Evolutionary conservation across 2,329 filamentous ascomycete genomes (phyloP).

Genomic region (Drechslerella stenobrocha): DNA sequence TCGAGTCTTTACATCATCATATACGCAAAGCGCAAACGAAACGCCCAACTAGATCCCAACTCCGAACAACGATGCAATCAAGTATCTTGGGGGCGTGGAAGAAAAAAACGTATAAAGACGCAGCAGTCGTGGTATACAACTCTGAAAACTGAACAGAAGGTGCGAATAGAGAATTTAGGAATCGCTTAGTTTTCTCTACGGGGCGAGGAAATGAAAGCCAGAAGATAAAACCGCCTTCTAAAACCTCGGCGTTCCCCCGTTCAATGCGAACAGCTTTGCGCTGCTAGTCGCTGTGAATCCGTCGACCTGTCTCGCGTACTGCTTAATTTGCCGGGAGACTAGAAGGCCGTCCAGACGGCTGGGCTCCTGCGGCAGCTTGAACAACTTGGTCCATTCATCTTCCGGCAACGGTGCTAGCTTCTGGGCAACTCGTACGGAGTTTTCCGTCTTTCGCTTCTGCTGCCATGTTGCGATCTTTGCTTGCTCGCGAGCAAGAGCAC

Average conservation of each 20-base stretch:
- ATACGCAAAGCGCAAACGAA: slow-evolving; percentile 30
- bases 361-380: slow-evolving; percentile 95
- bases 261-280: slow-evolving; percentile 97
- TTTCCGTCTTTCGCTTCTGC: slow-evolving; percentile 93
- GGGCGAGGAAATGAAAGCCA: slow-evolving; percentile 18
- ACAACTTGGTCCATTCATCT: slow-evolving; percentile 96
- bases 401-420: slow-evolving; percentile 90
- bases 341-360: slow-evolving; percentile 90
- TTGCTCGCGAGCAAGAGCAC: slow-evolving; percentile 90
- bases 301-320: slow-evolving; percentile 96
- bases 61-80: slow-evolving; percentile 46
- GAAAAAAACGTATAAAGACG: slow-evolving; percentile 4
- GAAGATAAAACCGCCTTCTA: slow-evolving; percentile 13
- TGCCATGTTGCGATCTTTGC: slow-evolving; percentile 97
- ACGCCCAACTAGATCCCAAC: slow-evolving; percentile 41
- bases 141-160: slow-evolving; percentile 5
- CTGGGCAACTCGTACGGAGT: slow-evolving; percentile 76
- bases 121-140: slow-evolving; percentile 47
- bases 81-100: slow-evolving; percentile 43
- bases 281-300: slow-evolving; percentile 89
- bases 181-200: slow-evolving; percentile 25
- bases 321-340: slow-evolving; percentile 93
- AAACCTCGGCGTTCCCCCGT: slow-evolving; percentile 59
- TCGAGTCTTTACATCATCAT: slow-evolving; percentile 21
- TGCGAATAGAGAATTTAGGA: background rate